These are phyloP conservation scores for Coniochaeta sp. DNA, from an alignment of 2,329 filamentous ascomycete genomes.

Conservation along the genomic window DNA sequence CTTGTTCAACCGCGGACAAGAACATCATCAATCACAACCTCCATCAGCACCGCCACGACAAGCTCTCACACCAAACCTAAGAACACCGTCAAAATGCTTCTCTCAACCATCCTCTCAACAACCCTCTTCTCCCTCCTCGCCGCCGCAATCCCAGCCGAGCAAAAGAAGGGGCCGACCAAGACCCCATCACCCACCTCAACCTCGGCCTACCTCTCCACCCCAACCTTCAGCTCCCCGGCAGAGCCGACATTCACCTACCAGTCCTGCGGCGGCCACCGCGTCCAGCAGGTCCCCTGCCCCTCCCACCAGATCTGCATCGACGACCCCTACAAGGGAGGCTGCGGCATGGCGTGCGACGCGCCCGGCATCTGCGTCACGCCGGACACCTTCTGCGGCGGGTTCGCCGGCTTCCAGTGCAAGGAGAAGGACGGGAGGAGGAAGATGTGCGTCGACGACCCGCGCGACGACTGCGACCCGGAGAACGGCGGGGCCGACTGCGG, in stretches of 20 bases:
- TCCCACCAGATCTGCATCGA: constrained; percentile 16
- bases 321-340: constrained; percentile 16
- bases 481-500: constrained; percentile 31
- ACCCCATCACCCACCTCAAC: constrained; percentile 13
- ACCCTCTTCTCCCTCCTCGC: neutral
- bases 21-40: too few species aligned
- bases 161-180: neutral
- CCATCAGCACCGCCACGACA: neutral
- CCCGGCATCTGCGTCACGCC: constrained; percentile 9
- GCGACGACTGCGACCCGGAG: constrained; percentile 26
- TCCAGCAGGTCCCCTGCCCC: constrained; percentile 11
- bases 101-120: neutral
- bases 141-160: neutral
- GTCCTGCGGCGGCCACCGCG: constrained; percentile 18
- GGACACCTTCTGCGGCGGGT: constrained; percentile 26
- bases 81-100: neutral
- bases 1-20: too few species aligned
- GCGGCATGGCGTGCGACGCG: constrained; percentile 11
- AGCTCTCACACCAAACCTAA: neutral
- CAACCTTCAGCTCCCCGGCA: too few species aligned
- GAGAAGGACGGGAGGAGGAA: constrained; percentile 13
- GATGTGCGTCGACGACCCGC: constrained; percentile 29
- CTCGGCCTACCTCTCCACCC: constrained; percentile 15
- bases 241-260: constrained; percentile 9
- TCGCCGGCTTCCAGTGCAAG: constrained; percentile 23